Conservation (phyloP, 371 early-diverging fungal genomes). For the Rhizopus delemar region DNA sequence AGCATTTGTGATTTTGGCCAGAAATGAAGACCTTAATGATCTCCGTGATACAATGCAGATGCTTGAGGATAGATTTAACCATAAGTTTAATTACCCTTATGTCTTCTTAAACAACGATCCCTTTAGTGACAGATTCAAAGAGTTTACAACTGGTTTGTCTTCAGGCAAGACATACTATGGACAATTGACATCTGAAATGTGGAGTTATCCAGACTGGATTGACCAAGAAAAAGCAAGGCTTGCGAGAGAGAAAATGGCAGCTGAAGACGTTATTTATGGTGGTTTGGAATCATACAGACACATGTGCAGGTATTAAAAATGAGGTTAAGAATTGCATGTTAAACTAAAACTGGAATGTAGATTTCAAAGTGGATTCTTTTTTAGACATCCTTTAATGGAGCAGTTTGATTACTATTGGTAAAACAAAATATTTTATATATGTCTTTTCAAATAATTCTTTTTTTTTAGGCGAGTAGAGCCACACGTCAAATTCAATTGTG, state of each 20-base stretch:
- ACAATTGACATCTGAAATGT: slow-evolving; percentile 62
- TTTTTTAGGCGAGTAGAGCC: slow-evolving; percentile 94
- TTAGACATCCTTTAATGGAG: slow-evolving; percentile 65
- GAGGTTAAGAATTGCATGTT: neutral
- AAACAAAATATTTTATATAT: slow-evolving; percentile 59
- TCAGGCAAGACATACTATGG: slow-evolving; percentile 58
- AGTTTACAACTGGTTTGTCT: slow-evolving; percentile 52
- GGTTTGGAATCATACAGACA: slow-evolving; percentile 87
- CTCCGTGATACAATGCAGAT: slow-evolving; percentile 64
- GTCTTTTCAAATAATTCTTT: slow-evolving; percentile 64
- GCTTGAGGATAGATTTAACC: slow-evolving; percentile 77
- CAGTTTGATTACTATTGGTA: slow-evolving; percentile 93
- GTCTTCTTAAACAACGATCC: slow-evolving; percentile 70
- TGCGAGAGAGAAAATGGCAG: slow-evolving; percentile 57
- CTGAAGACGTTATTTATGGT: slow-evolving; percentile 77
- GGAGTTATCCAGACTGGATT: slow-evolving; percentile 69
- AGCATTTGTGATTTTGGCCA: slow-evolving; percentile 56
- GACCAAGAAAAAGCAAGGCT: slow-evolving; percentile 59
- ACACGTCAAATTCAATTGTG: slow-evolving; percentile 85
- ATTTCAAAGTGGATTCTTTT: slow-evolving; percentile 75
- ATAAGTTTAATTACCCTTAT: slow-evolving; percentile 75
- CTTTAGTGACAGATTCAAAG: slow-evolving; percentile 58
- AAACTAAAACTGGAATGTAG: slow-evolving; percentile 8
- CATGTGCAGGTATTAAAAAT: slow-evolving; percentile 78
- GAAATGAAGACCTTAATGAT: slow-evolving; percentile 73